phyloP scores from a whole-genome alignment of 352 stramenopile genomes.

The Phytophthora sp. region DNA sequence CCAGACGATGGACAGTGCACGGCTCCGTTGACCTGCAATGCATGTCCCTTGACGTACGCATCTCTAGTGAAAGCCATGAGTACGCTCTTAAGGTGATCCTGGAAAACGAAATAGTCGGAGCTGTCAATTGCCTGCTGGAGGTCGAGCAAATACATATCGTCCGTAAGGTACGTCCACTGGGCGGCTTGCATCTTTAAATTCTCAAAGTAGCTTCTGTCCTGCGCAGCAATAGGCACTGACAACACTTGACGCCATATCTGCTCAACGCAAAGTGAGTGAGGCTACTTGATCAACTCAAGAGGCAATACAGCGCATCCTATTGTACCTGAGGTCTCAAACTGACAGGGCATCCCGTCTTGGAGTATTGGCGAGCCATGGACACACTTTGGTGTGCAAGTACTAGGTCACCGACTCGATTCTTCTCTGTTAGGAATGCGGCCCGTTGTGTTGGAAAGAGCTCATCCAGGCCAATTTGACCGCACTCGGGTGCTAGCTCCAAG shows the following conservation, averaged over 20 bases:
- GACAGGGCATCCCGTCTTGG: constrained; percentile 73
- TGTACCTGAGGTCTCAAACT: constrained; percentile 58
- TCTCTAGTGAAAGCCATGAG: constrained; percentile 81
- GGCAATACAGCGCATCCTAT: not conserved
- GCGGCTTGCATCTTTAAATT: constrained; percentile 43
- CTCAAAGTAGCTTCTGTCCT: constrained; percentile 55
- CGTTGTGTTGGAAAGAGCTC: constrained; percentile 63
- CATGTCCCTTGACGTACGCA: constrained; percentile 45
- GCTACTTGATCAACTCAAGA: too few species aligned
- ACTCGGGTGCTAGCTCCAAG: constrained; percentile 51
- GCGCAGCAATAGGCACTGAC: constrained; percentile 30
- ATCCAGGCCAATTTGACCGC: constrained; percentile 72
- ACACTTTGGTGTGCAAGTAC: constrained; percentile 67
- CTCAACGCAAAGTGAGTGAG: not conserved
- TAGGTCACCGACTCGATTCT: constrained; percentile 68
- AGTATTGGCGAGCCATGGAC: constrained; percentile 78
- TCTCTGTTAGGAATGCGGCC: constrained; percentile 62
- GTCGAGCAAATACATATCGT: constrained; percentile 84
- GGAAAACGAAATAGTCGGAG: constrained; percentile 85
- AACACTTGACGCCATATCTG: constrained; percentile 74
- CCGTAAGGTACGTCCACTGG: constrained; percentile 60
- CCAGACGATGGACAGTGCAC: constrained; percentile 28
- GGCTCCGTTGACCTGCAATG: constrained; percentile 56
- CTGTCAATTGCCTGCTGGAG: constrained; percentile 80
- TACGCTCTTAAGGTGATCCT: constrained; percentile 73